Base-by-base conservation (phyloP, 768 basidiomycete species). In the Lyophyllum semitale region DNA sequence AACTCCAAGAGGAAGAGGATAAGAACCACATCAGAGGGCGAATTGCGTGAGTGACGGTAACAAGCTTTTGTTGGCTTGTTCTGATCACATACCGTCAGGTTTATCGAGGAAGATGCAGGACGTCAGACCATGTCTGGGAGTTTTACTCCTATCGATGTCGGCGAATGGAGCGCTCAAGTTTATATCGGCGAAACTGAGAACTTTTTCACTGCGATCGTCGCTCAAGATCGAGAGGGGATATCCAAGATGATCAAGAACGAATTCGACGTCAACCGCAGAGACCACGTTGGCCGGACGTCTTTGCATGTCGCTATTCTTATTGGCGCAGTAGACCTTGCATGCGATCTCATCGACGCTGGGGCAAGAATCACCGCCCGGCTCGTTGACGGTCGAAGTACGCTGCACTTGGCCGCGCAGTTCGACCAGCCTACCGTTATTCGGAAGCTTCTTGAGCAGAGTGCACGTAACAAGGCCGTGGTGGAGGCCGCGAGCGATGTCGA, bases 111-210 rank as follows among this genome's bases (percentile, higher is more conserved):
- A 49, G 77, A 86, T 57, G 84, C 84, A 2, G 83, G 84, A 0
- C 81, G 84, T 9, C 84, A 87, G 63, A 79, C 69, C 35, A 78
- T 86, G 37, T 79, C 84, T 0, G 85, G 85, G 1, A 82, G 81
- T 61, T 87, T 87, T 73, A 81, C 84, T 50, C 84, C 84, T 0
- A 85, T 86, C 62, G 84, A 88, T 57, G 81, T 78, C 12, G 84
- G 83, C 11, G 84, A 85, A 73, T 88, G 85, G 85, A 77, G 77
- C 53, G 82, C 74, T 30, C 80, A 84, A 57, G 84, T 81, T 8
- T 88, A 86, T 64, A 74, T 85, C 57, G 81, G 79, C 11, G 74
- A 74, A 13, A 75, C 77, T 0, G 79, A 82, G 53, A 75, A 77
- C 54, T 78, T 88, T 53, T 86, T 87, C 69, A 62, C 68, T 9